These are phyloP conservation scores for Circinella minor DNA, from an alignment of 371 early-diverging fungal species.

Conservation along the genomic window DNA sequence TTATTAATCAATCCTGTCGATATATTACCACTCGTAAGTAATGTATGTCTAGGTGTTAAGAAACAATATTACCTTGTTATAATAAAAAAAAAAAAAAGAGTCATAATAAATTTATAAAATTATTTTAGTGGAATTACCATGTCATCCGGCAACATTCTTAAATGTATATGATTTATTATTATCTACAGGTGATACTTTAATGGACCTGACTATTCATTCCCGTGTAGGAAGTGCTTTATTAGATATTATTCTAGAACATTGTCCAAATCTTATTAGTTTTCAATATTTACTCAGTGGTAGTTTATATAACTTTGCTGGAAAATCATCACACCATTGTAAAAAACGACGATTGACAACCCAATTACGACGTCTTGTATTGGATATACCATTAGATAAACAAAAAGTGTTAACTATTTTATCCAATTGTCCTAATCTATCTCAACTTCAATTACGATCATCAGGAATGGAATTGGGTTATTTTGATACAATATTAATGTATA, in stretches of 20 bases:
- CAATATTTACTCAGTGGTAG: not conserved
- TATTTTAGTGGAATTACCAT: constrained; percentile 9
- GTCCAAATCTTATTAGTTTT: constrained; percentile 9
- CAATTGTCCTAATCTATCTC: not conserved
- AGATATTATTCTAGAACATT: not conserved
- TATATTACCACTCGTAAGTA: constrained; percentile 4
- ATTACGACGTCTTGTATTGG: constrained; percentile 7
- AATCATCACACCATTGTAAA: not conserved
- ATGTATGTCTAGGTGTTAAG: not conserved
- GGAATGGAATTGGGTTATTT: not conserved
- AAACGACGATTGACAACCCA: not conserved
- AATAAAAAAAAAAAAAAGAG: not conserved
- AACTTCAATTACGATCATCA: not conserved
- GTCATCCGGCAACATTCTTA: not conserved
- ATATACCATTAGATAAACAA: not conserved
- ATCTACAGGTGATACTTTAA: constrained; percentile 2
- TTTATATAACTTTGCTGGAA: not conserved
- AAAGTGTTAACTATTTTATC: not conserved
- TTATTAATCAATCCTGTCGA: constrained; percentile 5
- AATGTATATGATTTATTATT: not conserved
- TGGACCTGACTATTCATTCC: constrained; percentile 5
- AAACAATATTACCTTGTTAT: not conserved
- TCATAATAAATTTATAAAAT: not conserved
- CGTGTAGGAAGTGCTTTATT: not conserved
- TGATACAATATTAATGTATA: not conserved